These are phyloP conservation scores for Tetrapisispora phaffii DNA, from an alignment of 805 yeast genomes.

Conservation along the genomic window DNA sequence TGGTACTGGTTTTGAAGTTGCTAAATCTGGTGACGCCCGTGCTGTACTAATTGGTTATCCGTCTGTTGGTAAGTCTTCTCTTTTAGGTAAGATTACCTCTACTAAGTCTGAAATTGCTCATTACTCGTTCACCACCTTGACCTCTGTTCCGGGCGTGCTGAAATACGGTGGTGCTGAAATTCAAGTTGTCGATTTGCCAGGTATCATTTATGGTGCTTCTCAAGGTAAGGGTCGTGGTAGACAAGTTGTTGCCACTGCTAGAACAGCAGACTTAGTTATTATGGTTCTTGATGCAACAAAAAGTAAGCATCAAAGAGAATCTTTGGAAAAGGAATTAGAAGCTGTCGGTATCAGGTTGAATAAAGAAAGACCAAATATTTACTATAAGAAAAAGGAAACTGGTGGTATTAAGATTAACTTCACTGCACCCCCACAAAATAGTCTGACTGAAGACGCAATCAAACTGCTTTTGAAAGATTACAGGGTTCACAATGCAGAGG, in stretches of 20 bases:
- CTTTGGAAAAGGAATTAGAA: slow-evolving; percentile 81
- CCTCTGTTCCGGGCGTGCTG: slow-evolving; percentile 92
- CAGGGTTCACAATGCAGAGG: slow-evolving; percentile 88
- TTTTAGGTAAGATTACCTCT: slow-evolving; percentile 79
- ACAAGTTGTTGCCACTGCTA: slow-evolving; percentile 92
- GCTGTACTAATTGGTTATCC: slow-evolving; percentile 95
- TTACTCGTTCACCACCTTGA: slow-evolving; percentile 90
- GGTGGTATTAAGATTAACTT: slow-evolving; percentile 87
- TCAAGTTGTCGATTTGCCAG: slow-evolving; percentile 95
- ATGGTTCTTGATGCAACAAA: slow-evolving; percentile 96
- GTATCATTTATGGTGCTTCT: slow-evolving; percentile 91
- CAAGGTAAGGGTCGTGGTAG: slow-evolving; percentile 97
- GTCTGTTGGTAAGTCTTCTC: slow-evolving; percentile 92
- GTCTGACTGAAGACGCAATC: slow-evolving; percentile 73
- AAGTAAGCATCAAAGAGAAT: slow-evolving; percentile 77
- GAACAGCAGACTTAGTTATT: slow-evolving; percentile 83
- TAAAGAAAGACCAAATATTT: slow-evolving; percentile 66
- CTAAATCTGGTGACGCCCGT: slow-evolving; percentile 93
- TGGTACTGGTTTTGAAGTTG: slow-evolving; percentile 88
- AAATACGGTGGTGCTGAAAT: slow-evolving; percentile 95
- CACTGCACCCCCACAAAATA: slow-evolving; percentile 63
- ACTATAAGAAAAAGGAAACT: slow-evolving; percentile 67
- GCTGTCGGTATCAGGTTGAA: slow-evolving; percentile 89
- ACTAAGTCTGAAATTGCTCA: slow-evolving; percentile 93
- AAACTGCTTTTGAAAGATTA: slow-evolving; percentile 72